phyloP scores from a whole-genome alignment of 2,329 filamentous ascomycete genomes.

The Pochonia chlamydosporia region DNA sequence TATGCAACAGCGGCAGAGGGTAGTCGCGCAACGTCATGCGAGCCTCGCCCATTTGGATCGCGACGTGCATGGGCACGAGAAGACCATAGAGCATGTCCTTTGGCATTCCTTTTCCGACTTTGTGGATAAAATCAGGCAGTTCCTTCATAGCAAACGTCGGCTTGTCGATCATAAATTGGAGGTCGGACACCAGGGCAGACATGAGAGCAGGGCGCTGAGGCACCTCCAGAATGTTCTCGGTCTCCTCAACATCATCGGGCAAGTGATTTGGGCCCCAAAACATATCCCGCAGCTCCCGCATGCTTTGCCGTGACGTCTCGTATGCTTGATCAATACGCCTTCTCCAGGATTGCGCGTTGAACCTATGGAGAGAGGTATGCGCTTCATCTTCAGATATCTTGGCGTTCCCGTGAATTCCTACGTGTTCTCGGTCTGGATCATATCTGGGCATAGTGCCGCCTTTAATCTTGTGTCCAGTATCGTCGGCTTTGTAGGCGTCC shows the following conservation, averaged over 20 bases:
- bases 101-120: conserved; percentile 95
- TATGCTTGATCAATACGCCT: conserved; percentile 77
- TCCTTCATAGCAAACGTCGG: conserved; percentile 82
- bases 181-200: conserved; percentile 72
- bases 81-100: conserved; percentile 85
- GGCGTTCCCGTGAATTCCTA: conserved; percentile 63
- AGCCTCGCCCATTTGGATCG: conserved; percentile 85
- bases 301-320: conserved; percentile 62
- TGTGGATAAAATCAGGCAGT: conserved; percentile 76
- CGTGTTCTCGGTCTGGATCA: conserved; percentile 65
- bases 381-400: conserved; percentile 74
- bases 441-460: conserved; percentile 56
- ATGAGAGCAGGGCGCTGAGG: conserved; percentile 80
- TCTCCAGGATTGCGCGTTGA: conserved; percentile 91
- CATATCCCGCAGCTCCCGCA: conserved; percentile 69
- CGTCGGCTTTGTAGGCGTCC: conserved; percentile 33
- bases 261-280: conserved; percentile 81
- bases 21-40: conserved; percentile 87
- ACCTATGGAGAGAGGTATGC: conserved; percentile 63
- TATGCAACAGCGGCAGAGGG: conserved; percentile 83
- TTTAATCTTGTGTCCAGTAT: conserved; percentile 23
- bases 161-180: conserved; percentile 83
- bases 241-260: conserved; percentile 75
- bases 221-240: conserved; percentile 79
- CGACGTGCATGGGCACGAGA: conserved; percentile 82